Base-by-base conservation (phyloP, 192 early-diverging fungal species). In the Cladochytrium replicatum region DNA sequence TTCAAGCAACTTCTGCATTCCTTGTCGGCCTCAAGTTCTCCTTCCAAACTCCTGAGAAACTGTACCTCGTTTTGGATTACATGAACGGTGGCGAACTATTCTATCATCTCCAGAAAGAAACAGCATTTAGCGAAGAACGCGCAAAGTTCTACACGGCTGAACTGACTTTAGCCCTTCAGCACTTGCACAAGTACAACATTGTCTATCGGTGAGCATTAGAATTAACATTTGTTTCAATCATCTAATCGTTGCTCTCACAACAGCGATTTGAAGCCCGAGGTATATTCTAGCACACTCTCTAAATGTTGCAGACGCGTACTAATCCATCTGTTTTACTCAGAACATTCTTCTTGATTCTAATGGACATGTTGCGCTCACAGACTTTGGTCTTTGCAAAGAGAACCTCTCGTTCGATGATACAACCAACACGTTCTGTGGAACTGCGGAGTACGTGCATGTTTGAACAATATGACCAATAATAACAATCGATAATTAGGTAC, bases 11-110 rank as follows among this genome's bases (percentile, higher is more conserved):
- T 19, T 78, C 90, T 48, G 91, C 93, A 21, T 97, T 97, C 59
- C 87, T 95, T 32, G 92, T 94, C 19, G 84, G 84, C 19, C 71
- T 97, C 42, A 91, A 92, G 61, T 92, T 89, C 62, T 83, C 88
- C 3, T 95, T 97, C 74, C 86, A 89, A 55, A 86, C 82, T 0
- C 61, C 75, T 0, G 70, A 79, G 19, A 81, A 89, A 27, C 70
- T 89, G 21, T 89, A 87, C 50, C 55, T 89, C 21, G 82, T 89
- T 0, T 67, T 82, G 54, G 85, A 88, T 44, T 89, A 83, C 42
- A 78, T 89, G 63, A 81, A 78, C 25, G 85, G 86, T 2, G 86
- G 86, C 3, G 86, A 89, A 49, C 63, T 89, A 13, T 97, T 97
- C 69, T 88, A 91, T 55, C 90, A 93, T 52, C 68, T 97, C 57